Base-by-base conservation (phyloP, 2,329 filamentous ascomycete genomes). In the Colletotrichum sp. region DNA sequence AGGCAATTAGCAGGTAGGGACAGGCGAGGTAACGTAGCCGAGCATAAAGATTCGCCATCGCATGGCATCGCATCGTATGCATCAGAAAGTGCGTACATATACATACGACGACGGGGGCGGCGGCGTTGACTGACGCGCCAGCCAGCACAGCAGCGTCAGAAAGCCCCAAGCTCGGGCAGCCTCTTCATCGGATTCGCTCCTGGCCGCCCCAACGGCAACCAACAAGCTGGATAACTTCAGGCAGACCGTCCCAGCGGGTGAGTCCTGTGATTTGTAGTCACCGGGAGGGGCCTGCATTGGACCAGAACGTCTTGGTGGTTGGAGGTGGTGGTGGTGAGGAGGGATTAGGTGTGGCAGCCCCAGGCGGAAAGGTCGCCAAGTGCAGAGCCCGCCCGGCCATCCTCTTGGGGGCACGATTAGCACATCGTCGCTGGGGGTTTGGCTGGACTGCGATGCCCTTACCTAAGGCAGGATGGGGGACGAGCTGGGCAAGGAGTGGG, bases 221-320 rank as follows among this genome's bases (percentile, higher is more conserved):
- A 56, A 62, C 64, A 59, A 28, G 36, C 56, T 52, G 55, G 67
- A 69, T 62, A 43, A 62, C 64, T 73, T 61, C 69, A 73, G 63
- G 73, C 18, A 75, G 63, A 59, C 62, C 63, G 72, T 67, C 43
- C 69, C 69, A 63, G 69, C 24, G 55, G 32, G 34, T 24, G 26
- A 68, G 69, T 75, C 73, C 69, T 74, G 69, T 74, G 73, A 73
- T 73, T 68, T 67, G 55, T 64, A 58, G 73, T 64, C 64, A 75
- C 69, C 38, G 52, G 73, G 73, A 73, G 63, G 73, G 48, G 73
- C 63, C 73, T 69, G 70, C 70, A 75, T 69, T 52, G 61, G 64
- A 28, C 48, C 36, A 73, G 38, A 69, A 69, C 21, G 48, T 63
- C 63, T 58, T 59, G 73, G 67, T 71, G 48, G 43, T 52, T 52